Evolutionary conservation across 2,329 filamentous ascomycete species (phyloP).

Genomic region (Tolypocladium album): DNA sequence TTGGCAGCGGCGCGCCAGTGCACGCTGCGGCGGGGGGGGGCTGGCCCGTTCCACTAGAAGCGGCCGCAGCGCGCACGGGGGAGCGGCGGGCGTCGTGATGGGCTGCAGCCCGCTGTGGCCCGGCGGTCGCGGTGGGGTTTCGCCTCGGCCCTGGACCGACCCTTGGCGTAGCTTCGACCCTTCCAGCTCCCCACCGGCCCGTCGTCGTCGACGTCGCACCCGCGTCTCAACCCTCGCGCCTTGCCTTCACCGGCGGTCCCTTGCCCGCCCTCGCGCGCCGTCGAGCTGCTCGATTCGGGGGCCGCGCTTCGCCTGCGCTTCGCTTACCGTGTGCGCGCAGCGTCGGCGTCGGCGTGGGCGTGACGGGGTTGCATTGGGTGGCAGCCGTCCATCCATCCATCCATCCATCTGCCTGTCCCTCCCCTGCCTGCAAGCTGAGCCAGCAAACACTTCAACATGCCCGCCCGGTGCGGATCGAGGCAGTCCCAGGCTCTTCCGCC

Average conservation of each 20-base stretch:
- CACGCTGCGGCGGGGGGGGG: neutral
- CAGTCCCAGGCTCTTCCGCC: neutral
- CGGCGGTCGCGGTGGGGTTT: neutral
- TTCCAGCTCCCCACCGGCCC: no score
- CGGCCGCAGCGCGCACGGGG: slow-evolving; percentile 20
- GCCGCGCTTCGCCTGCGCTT: neutral
- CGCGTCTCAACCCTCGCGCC: neutral
- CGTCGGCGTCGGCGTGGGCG: neutral
- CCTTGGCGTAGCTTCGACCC: neutral
- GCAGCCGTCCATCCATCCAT: no score
- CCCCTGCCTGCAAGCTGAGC: neutral
- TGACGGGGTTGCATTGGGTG: neutral
- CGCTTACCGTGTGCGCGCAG: neutral
- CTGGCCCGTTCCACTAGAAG: slow-evolving; percentile 12
- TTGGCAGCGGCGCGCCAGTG: slow-evolving; percentile 4
- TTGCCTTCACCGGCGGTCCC: neutral
- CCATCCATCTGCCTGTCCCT: no score
- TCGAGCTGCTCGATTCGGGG: neutral
- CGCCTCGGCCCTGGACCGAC: neutral
- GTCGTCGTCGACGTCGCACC: no score
- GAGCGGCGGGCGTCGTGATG: slow-evolving; percentile 16
- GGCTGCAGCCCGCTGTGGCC: slow-evolving; percentile 8
- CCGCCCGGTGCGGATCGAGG: neutral
- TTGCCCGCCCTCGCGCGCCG: neutral
- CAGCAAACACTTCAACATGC: neutral